phyloP scores from a whole-genome alignment of 192 early-diverging fungal species.

The Blastocladiella britannica region DNA sequence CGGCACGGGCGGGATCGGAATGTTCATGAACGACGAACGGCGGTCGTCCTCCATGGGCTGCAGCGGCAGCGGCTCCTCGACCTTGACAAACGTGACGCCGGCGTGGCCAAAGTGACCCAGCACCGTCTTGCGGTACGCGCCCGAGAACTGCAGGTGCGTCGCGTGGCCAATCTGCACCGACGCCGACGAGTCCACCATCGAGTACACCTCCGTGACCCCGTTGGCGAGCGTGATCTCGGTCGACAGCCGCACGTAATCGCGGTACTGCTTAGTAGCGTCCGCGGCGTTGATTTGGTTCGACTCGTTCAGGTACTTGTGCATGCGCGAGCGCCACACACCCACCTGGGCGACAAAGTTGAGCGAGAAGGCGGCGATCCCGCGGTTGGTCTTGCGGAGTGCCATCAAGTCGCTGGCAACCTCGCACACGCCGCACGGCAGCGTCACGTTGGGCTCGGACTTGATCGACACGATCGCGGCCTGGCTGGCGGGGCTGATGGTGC shows the following conservation, averaged over 20 bases:
- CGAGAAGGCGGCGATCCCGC: background rate
- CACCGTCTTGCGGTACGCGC: background rate
- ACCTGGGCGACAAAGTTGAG: background rate
- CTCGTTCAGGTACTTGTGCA: background rate
- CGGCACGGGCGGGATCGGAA: too few relatives aligned
- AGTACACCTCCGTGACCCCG: background rate
- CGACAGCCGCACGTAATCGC: background rate
- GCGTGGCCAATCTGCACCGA: background rate
- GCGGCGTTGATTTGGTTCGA: background rate
- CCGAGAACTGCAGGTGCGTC: background rate
- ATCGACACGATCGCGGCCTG: background rate
- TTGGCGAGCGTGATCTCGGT: background rate
- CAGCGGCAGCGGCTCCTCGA: background rate
- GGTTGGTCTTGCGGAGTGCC: background rate
- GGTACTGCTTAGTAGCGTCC: background rate
- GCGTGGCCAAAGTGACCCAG: background rate
- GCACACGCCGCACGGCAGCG: background rate
- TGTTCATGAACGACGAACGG: background rate
- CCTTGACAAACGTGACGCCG: background rate
- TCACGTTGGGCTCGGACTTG: background rate
- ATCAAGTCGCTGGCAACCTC: background rate
- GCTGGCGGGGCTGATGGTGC: background rate
- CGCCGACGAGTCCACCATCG: background rate
- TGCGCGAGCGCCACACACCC: background rate
- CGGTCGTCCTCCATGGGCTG: background rate